A percentile compares a stretch with the other conserved stretches of the same genome.
Conservation (phyloP, 208 protist genomes). For the Herpetomonas tarakana region DNA sequence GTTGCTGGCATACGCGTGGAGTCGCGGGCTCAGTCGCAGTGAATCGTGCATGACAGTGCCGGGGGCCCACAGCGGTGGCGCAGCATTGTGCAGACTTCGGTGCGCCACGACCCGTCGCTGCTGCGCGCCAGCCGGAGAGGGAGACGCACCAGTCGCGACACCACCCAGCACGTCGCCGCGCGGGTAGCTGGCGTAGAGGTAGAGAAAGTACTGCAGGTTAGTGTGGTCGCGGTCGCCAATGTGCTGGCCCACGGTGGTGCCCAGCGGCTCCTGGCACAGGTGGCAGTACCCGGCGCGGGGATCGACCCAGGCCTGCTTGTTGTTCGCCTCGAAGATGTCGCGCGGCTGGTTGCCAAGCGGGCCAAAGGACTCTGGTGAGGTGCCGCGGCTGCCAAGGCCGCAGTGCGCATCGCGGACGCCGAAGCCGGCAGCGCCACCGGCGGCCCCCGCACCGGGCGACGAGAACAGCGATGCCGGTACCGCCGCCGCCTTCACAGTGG, state of each 20-base stretch:
- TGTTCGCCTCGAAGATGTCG: constrained; percentile 73
- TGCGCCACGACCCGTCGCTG: too few species aligned
- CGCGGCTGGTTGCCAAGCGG: constrained; percentile 17
- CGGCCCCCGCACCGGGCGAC: too few species aligned
- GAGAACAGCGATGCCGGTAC: too few species aligned
- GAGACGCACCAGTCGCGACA: too few species aligned
- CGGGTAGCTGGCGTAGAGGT: constrained; percentile 66
- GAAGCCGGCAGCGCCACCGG: not conserved
- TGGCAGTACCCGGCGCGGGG: constrained; percentile 62
- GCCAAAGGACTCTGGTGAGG: constrained; percentile 22
- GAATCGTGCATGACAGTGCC: constrained; percentile 21
- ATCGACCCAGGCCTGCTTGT: constrained; percentile 80
- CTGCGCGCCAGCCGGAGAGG: too few species aligned
- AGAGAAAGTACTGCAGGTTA: constrained; percentile 79
- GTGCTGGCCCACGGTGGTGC: constrained; percentile 50
- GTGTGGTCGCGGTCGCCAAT: constrained; percentile 80
- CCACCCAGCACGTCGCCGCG: constrained; percentile 12
- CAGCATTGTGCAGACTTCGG: too few species aligned
- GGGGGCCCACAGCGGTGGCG: constrained; percentile 6
- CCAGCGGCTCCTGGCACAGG: constrained; percentile 81
- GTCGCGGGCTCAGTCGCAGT: constrained; percentile 20
- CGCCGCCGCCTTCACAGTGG: too few species aligned
- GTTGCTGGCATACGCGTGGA: constrained; percentile 56
- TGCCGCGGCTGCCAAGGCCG: constrained; percentile 32
- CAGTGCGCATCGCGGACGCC: constrained; percentile 23